Base-by-base conservation (phyloP, 2,329 filamentous ascomycete species). In the Endocalyx cinctus region DNA sequence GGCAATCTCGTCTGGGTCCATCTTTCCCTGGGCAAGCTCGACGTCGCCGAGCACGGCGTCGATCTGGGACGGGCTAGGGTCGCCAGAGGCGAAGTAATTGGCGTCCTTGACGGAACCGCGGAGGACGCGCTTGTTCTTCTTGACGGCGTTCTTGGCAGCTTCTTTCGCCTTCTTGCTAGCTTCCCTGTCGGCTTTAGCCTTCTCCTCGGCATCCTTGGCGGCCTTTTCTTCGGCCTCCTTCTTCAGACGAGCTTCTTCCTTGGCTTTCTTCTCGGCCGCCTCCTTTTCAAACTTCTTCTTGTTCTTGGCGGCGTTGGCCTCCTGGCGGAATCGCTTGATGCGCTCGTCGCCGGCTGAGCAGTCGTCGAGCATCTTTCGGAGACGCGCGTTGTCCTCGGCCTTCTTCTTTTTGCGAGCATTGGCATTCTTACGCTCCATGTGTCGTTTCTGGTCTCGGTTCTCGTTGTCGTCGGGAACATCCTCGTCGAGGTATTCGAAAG, bases 91-190 rank as follows among this genome's bases (percentile, higher is more conserved):
- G 62, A 98, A 96, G 79, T 98, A 98, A 74, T 96, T 96, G 54
- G 86, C 89, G 49, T 98, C 92, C 76, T 98, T 98, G 66, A 90
- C 85, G 46, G 86, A 88, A 42, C 79, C 82, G 64, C 94, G 88
- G 52, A 98, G 81, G 29, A 97, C 84, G 72, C 92, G 87, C 79
- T 96, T 96, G 79, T 98, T 98, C 85, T 98, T 98, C 84, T 98
- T 98, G 54, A 92, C 84, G 11, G 92, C 92, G 57, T 88, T 96
- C 81, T 98, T 98, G 38, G 92, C 92, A 2, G 90, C 90, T 67
- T 98, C 92, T 74, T 97, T 98, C 41, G 85, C 83, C 77, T 98
- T 98, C 79, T 97, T 98, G 55, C 70, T 70, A 44, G 84, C 76
- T 49, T 90, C 88, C 49, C 84, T 85, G 37, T 87, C 81, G 5